These are phyloP conservation scores for Macrolepiota albuminosa DNA, from an alignment of 768 basidiomycete genomes.

Conservation along the genomic window DNA sequence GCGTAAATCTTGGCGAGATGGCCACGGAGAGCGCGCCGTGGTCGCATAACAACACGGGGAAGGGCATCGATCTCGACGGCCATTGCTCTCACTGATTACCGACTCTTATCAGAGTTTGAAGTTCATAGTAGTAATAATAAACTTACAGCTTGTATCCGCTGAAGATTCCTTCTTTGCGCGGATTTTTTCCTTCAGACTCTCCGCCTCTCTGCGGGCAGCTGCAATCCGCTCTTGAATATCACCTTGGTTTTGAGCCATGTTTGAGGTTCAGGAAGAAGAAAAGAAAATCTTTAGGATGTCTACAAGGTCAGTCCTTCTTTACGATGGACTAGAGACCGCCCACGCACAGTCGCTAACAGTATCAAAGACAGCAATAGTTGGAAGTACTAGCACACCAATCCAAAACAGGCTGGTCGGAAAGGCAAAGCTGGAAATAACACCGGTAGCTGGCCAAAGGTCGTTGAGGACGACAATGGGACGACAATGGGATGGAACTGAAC, in stretches of 20 bases:
- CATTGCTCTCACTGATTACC: slow-evolving; percentile 86
- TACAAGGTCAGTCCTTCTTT: not conserved
- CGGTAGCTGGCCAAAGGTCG: slow-evolving; percentile 12
- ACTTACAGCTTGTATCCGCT: slow-evolving; percentile 95
- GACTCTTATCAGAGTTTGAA: slow-evolving; percentile 13
- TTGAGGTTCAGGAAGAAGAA: slow-evolving; percentile 6
- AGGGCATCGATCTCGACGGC: slow-evolving; percentile 94
- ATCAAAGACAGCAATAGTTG: not conserved
- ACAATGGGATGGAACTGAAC: slow-evolving; percentile 16
- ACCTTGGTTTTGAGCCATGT: slow-evolving; percentile 76
- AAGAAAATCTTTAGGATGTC: not conserved
- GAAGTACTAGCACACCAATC: not conserved
- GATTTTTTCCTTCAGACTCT: slow-evolving; percentile 98
- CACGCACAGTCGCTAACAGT: slow-evolving; percentile 13
- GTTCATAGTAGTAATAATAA: slow-evolving; percentile 4
- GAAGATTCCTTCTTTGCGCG: slow-evolving; percentile 93
- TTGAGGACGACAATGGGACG: slow-evolving; percentile 22
- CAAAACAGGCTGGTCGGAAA: slow-evolving; percentile 2
- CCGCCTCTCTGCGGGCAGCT: slow-evolving; percentile 93
- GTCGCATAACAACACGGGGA: slow-evolving; percentile 95
- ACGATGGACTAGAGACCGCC: not conserved
- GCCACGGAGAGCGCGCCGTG: slow-evolving; percentile 90
- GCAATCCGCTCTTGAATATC: slow-evolving; percentile 93
- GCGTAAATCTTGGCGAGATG: slow-evolving; percentile 99
- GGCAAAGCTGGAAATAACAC: slow-evolving; percentile 9